A percentile compares a stretch with the other conserved stretches of the same genome.
phyloP scores from a whole-genome alignment of 163 green algal species.

The Scenedesmus sp. region DNA sequence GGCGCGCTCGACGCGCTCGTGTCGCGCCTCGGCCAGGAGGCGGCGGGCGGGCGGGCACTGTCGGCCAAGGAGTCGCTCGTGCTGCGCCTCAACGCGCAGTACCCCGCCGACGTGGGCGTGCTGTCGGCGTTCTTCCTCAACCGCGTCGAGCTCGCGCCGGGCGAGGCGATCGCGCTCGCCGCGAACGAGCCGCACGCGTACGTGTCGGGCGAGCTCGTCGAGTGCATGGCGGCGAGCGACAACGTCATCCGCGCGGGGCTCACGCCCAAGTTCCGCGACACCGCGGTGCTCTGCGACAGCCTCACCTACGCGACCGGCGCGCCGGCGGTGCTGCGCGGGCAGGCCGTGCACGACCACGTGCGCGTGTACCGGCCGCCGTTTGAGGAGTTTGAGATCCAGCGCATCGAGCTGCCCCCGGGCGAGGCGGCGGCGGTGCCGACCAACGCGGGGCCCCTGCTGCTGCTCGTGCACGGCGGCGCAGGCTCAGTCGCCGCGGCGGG shows the following conservation, averaged over 20 bases:
- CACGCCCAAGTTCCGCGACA: conserved; percentile 91
- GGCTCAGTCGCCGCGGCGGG: conserved; percentile 24
- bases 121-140: conserved; percentile 97
- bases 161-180: conserved; percentile 87
- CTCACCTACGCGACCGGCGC: conserved; percentile 88
- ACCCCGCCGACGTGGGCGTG: conserved; percentile 94
- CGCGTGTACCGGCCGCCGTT: conserved; percentile 81
- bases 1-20: conserved; percentile 56
- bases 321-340: conserved; percentile 68
- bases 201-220: conserved; percentile 88
- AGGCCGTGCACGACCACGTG: conserved; percentile 45
- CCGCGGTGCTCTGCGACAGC: conserved; percentile 81
- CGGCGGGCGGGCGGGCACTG: conserved; percentile 30
- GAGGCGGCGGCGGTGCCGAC: conserved; percentile 52
- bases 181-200: conserved; percentile 99
- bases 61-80: conserved; percentile 78
- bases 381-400: conserved; percentile 90
- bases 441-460: conserved; percentile 66
- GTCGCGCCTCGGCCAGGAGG: conserved; percentile 55
- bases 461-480: conserved; percentile 66
- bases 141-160: conserved; percentile 62
- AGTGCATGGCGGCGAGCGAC: conserved; percentile 97
- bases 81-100: conserved; percentile 91
- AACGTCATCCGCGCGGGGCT: conserved; percentile 98
- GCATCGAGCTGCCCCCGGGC: conserved; percentile 49